Base-by-base conservation (phyloP, 441 rosid species). In the Euphorbia schlechtendalii region DNA sequence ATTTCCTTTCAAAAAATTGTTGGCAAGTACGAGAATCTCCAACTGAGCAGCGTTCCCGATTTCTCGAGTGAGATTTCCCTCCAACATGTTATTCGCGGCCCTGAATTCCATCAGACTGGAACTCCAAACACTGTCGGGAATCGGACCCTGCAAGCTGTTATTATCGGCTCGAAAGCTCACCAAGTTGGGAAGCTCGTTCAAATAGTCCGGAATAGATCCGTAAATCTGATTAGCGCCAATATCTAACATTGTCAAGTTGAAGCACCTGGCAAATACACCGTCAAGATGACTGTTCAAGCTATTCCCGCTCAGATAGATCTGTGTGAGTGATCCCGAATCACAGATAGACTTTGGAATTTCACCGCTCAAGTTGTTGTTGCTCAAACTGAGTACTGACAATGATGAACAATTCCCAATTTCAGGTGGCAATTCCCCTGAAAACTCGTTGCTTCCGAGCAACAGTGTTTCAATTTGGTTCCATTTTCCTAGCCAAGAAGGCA, bases 21-120 rank as follows among this genome's bases (percentile, higher is more conserved):
- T 69, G 51, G 78, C 81, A 5, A 90, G 88, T 67, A 82, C 90
- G 45, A 93, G 81, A 22, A 84, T 81, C 74, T 82, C 76, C 80
- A 90, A 57, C 11, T 73, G 71, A 66, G 66, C 79, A 0, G 88
- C 92, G 65, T 70, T 75, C n/a, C 89, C 96, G 59, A 90, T 84
- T 70, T 83, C 89, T 11, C 18, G 30, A 8, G 90, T 78, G 69
- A 89, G 71, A 69, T 70, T 68, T 27, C 97, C 96, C 76, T 77
- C 80, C n/a, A 94, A 56, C 43, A 74, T 49, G 56, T 94, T 94
- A 71, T 78, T 78, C 18, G 88, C 83, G 9, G 89, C 99, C 3
- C 92, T 84, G 51, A 94, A 86, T 80, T 87, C 97, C 92, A 90
- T 83, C 81, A 94, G 69, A 59, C 25, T 45, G 8, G 92, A 84